Percentiles rank a stretch among this genome's conserved stretches.
These are phyloP conservation scores for Naganishia albida DNA, from an alignment of 1,284 basidiomycete genomes.

Conservation along the genomic window DNA sequence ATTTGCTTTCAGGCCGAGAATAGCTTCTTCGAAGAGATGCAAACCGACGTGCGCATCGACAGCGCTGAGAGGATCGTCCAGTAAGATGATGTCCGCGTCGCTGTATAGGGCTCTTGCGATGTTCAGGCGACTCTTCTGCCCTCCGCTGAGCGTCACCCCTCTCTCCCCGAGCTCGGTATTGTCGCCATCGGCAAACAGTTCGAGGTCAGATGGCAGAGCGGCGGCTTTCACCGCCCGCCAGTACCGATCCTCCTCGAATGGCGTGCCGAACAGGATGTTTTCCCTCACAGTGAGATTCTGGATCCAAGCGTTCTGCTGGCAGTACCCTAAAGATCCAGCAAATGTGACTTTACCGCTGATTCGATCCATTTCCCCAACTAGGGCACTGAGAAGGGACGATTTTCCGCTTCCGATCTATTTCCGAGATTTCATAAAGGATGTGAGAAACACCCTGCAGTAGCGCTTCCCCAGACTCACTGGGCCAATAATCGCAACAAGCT, in stretches of 20 bases:
- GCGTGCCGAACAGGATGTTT: conserved; percentile 45
- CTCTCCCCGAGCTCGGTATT: conserved; percentile 66
- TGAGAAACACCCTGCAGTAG: conserved; percentile 24
- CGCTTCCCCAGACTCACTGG: conserved; percentile 42
- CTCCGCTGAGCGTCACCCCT: conserved; percentile 45
- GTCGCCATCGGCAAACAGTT: conserved; percentile 40
- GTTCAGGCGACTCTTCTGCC: conserved; percentile 68
- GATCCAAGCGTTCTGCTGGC: conserved; percentile 74
- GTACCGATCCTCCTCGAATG: conserved; percentile 37
- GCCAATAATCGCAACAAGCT: conserved; percentile 61
- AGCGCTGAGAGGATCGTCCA: conserved; percentile 68
- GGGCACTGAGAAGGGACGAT: conserved; percentile 63
- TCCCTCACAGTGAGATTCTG: conserved; percentile 66
- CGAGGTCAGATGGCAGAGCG: conserved; percentile 40
- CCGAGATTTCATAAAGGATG: neutral
- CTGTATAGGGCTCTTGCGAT: conserved; percentile 76
- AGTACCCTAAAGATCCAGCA: conserved; percentile 67
- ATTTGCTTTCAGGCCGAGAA: conserved; percentile 58
- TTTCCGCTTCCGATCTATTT: conserved; percentile 47
- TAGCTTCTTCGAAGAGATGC: conserved; percentile 59
- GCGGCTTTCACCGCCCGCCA: conserved; percentile 41
- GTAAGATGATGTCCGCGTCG: conserved; percentile 55
- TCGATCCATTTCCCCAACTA: conserved; percentile 76
- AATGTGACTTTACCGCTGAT: conserved; percentile 64
- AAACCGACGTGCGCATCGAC: conserved; percentile 61